phyloP scores from a whole-genome alignment of 179 eudicot genomes.

The Spergularia azorica region DNA sequence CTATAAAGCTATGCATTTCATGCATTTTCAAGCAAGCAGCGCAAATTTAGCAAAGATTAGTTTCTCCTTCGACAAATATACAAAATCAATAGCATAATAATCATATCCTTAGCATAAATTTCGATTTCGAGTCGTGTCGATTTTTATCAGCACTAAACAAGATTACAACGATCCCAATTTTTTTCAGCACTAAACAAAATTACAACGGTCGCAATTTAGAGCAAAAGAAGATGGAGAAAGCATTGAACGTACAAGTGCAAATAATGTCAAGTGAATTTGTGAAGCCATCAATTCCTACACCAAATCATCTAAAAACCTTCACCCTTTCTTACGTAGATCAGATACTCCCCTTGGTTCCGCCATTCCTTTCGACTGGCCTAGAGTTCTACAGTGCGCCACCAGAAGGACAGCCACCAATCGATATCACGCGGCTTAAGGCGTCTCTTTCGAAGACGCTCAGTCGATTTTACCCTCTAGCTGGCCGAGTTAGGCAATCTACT shows the following conservation, averaged over 20 bases:
- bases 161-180: neutral
- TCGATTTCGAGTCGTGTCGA: neutral
- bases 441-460: slow-evolving; percentile 19
- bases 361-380: slow-evolving; percentile 18
- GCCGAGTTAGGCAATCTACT: slow-evolving; percentile 12
- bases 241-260: slow-evolving; percentile 2
- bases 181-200: neutral
- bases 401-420: slow-evolving; percentile 1
- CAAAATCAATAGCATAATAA: neutral
- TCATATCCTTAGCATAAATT: neutral
- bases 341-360: slow-evolving; percentile 16
- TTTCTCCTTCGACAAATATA: neutral
- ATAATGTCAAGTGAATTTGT: slow-evolving; percentile 13
- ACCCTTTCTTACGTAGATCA: slow-evolving; percentile 13
- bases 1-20: slow-evolving; percentile 14
- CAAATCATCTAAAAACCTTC: slow-evolving; percentile 15
- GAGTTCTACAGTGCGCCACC: slow-evolving; percentile 18
- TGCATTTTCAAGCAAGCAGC: slow-evolving; percentile 16
- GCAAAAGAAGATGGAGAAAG: neutral
- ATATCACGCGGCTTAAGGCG: slow-evolving; percentile 9
- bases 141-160: neutral
- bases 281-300: slow-evolving; percentile 16
- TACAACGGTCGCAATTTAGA: neutral
- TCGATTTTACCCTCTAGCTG: slow-evolving; percentile 19
- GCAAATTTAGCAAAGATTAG: neutral